Evolutionary conservation across 768 basidiomycete species (phyloP).

Genomic region (Hortiboletus flavorubellus): DNA sequence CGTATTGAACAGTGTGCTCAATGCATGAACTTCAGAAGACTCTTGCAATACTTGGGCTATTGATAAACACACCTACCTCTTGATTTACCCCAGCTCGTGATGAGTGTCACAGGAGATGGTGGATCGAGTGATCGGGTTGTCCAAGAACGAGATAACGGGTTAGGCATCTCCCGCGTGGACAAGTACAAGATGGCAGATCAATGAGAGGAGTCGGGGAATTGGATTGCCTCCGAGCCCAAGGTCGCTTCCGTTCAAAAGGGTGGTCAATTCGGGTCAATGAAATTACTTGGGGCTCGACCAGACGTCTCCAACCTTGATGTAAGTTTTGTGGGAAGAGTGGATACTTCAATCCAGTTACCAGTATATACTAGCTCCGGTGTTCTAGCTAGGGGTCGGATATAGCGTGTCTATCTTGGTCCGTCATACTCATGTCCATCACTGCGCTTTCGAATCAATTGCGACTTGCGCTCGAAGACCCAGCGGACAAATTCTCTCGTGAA

Average conservation of each 20-base stretch:
- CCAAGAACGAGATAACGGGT: conserved; percentile 30
- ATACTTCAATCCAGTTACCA: background rate
- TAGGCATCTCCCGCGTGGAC: conserved; percentile 36
- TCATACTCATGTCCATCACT: conserved; percentile 33
- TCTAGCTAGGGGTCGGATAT: background rate
- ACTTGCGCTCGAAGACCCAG: conserved; percentile 49
- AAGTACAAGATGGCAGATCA: conserved; percentile 37
- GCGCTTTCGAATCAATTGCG: conserved; percentile 52
- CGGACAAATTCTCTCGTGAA: conserved; percentile 48
- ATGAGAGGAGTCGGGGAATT: conserved; percentile 36
- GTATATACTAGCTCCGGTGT: background rate
- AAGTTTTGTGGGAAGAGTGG: background rate
- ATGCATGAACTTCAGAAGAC: conserved; percentile 46
- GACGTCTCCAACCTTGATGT: too few relatives aligned
- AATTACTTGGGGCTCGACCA: too few relatives aligned
- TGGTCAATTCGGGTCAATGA: too few relatives aligned
- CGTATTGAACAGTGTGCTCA: conserved; percentile 33
- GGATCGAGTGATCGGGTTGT: conserved; percentile 34
- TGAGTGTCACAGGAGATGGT: conserved; percentile 38
- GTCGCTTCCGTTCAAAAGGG: background rate
- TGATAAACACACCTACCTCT: conserved; percentile 41
- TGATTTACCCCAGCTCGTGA: conserved; percentile 47
- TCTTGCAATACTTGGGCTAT: conserved; percentile 43
- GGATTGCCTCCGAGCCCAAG: conserved; percentile 32
- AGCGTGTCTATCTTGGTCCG: conserved; percentile 7